These are phyloP conservation scores for Zarea fungicola DNA, from an alignment of 2,329 filamentous ascomycete species.

Conservation along the genomic window DNA sequence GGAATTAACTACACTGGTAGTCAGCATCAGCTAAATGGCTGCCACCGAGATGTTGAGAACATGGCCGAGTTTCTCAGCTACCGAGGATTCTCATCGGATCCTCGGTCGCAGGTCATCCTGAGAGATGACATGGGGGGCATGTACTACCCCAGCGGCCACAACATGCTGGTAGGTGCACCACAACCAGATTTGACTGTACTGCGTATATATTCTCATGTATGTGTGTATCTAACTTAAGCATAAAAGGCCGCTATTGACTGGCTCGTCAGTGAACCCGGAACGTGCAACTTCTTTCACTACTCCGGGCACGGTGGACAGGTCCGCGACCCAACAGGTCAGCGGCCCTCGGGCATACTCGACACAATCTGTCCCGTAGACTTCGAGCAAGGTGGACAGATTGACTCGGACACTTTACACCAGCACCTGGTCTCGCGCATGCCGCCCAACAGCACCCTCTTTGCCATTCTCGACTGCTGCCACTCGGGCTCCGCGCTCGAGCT, in stretches of 20 bases:
- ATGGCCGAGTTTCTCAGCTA: slow-evolving; percentile 48
- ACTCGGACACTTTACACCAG: slow-evolving; percentile 55
- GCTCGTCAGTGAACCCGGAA: slow-evolving; percentile 51
- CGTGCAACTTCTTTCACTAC: slow-evolving; percentile 57
- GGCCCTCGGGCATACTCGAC: slow-evolving; percentile 51
- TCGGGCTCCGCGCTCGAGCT: slow-evolving; percentile 53
- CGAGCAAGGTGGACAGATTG: slow-evolving; percentile 47
- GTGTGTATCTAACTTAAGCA: not conserved
- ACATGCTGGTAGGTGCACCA: slow-evolving; percentile 51
- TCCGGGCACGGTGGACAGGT: slow-evolving; percentile 54
- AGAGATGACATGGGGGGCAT: slow-evolving; percentile 36
- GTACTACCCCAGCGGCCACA: slow-evolving; percentile 52
- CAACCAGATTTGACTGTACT: slow-evolving; percentile 53
- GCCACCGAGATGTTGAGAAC: slow-evolving; percentile 58
- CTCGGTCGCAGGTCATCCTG: slow-evolving; percentile 11
- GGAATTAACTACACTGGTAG: slow-evolving; percentile 59
- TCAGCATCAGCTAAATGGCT: slow-evolving; percentile 51
- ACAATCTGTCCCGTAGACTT: slow-evolving; percentile 56
- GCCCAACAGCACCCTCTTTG: slow-evolving; percentile 60
- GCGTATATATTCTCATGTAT: no score
- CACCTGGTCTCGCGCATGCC: slow-evolving; percentile 60
- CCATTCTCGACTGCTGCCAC: slow-evolving; percentile 53
- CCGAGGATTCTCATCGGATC: slow-evolving; percentile 9
- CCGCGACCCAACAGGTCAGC: slow-evolving; percentile 51
- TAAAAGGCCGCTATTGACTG: slow-evolving; percentile 48